Base-by-base conservation (phyloP, 1,284 basidiomycete species). In the Tilletia indica region DNA sequence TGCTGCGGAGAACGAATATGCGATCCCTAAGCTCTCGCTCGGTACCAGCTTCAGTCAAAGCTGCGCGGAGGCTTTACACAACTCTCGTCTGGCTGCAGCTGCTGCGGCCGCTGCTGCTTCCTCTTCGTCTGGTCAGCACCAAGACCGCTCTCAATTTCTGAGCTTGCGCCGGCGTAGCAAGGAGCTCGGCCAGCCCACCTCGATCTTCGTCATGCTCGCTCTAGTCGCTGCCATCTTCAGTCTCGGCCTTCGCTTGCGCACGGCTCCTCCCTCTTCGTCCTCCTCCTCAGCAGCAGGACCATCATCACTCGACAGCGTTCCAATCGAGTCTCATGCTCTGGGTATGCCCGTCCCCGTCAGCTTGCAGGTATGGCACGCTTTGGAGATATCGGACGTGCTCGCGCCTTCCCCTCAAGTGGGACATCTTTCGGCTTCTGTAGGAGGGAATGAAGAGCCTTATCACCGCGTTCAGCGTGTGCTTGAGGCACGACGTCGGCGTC, bases 21-120 rank as follows among this genome's bases (percentile, higher is more conserved):
- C 21, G 16, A 19, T 54, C 21, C 51, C 51, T 19, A 54, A 9
- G 51, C 51, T 54, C 19, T 54, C 51, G 11, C 51, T 54, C 51
- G 51, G 51, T 8, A 54, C 19, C 51, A 54, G 51, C 51, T 54
- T 54, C 51, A 54, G 51, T 25, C 51, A 54, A 19, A 54, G 51
- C 51, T 54, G 51, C n/a, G 51, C 51, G 19, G 51, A 54, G 51
- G 51, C 51, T 25, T 19, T 54, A 6, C 8, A 54, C 16, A 25
- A 11, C 11, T n/a, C 51, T 16, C 51, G 51, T 9, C 51, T 54
- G 6, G 21, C 4, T 54, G 51, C 51, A 8, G 51, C 16, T 54
- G 49, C 21, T 25, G 51, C 16, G 6, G 51, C 51, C 6, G 51
- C 42, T 45, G 42, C 42, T 8, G 42, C 42, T 45, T 1, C 42